A percentile compares a stretch with the other conserved stretches of the same genome.
Conservation (phyloP, 257 asterid genomes). For the Primulina huaijiensis region DNA sequence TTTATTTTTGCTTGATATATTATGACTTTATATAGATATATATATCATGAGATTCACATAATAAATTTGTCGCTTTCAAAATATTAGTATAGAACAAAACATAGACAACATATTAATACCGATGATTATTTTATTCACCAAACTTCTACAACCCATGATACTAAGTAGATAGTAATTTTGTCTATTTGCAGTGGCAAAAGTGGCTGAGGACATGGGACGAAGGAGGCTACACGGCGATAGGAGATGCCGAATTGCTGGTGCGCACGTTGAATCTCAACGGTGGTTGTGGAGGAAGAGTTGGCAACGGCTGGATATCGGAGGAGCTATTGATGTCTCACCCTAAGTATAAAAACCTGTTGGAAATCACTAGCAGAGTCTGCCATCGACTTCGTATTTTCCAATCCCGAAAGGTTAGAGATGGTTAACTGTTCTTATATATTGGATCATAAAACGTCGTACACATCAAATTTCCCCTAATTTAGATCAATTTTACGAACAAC, state of each 20-base stretch:
- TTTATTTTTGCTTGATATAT: too few relatives aligned
- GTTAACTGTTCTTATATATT: not conserved
- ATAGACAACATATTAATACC: too few relatives aligned
- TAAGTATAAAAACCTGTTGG: conserved; percentile 40
- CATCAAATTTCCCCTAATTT: too few relatives aligned
- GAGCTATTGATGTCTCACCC: conserved; percentile 38
- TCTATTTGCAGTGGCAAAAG: conserved; percentile 54
- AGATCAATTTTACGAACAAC: not conserved
- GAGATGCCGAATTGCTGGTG: conserved; percentile 55
- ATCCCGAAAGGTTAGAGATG: conserved; percentile 37
- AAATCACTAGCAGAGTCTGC: conserved; percentile 37
- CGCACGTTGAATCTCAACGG: conserved; percentile 39
- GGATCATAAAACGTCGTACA: not conserved
- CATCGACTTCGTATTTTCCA: conserved; percentile 39
- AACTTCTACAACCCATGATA: too few relatives aligned
- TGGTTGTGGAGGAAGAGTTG: conserved; percentile 23
- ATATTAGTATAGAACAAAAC: too few relatives aligned
- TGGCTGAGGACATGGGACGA: conserved; percentile 51
- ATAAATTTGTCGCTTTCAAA: too few relatives aligned
- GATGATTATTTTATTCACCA: not conserved
- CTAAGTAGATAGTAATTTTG: not conserved
- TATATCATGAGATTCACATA: too few relatives aligned
- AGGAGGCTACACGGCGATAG: conserved; percentile 20
- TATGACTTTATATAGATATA: too few relatives aligned
- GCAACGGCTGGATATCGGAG: conserved; percentile 19